These are phyloP conservation scores for Kodamaea neixiangensis DNA, from an alignment of 805 yeast genomes.

Conservation along the genomic window DNA sequence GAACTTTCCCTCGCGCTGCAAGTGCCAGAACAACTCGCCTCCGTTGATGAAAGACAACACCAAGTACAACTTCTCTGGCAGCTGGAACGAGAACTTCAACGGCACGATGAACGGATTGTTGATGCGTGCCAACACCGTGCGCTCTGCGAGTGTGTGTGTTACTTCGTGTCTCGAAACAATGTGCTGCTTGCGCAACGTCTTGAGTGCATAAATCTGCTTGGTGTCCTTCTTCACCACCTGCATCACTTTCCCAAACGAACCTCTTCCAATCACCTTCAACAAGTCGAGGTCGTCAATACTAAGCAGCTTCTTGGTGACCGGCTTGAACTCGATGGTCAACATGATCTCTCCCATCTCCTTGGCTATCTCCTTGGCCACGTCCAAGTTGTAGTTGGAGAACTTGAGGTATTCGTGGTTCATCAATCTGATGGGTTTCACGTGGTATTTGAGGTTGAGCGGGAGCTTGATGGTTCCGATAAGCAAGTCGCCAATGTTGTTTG, in stretches of 20 bases:
- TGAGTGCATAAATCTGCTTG: conserved; percentile 89
- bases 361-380: conserved; percentile 32
- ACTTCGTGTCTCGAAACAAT: conserved; percentile 94
- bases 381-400: conserved; percentile 45
- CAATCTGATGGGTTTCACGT: conserved; percentile 50
- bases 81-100: conserved; percentile 91
- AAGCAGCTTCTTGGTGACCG: conserved; percentile 60
- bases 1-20: conserved; percentile 88
- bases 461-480: conserved; percentile 72
- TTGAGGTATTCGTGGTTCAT: conserved; percentile 58
- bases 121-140: conserved; percentile 91
- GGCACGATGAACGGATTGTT: conserved; percentile 96
- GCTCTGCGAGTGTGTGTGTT: conserved; percentile 93
- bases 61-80: conserved; percentile 91
- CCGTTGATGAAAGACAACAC: conserved; percentile 95
- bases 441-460: conserved; percentile 56
- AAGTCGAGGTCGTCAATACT: conserved; percentile 91
- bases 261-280: conserved; percentile 94
- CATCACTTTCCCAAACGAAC: conserved; percentile 98
- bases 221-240: conserved; percentile 97
- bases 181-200: conserved; percentile 91
- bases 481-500: conserved; percentile 59
- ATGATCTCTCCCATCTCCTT: conserved; percentile 52
- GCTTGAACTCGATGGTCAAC: conserved; percentile 69
- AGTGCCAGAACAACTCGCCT: conserved; percentile 92